Base-by-base conservation (phyloP, 2,329 filamentous ascomycete species). In the Xylogone sp. region DNA sequence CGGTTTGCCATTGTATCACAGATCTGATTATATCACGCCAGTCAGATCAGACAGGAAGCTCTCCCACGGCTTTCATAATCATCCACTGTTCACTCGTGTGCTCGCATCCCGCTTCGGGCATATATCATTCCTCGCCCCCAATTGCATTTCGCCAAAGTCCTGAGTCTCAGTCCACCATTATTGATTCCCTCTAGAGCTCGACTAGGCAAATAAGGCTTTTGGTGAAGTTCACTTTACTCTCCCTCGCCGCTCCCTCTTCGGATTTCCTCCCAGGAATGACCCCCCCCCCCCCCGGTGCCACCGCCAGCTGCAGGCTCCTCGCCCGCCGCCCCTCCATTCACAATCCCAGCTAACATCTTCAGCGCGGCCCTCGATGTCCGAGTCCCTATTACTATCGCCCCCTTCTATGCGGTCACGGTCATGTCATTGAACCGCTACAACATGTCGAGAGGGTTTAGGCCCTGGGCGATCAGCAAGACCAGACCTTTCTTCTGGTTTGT, bases 381-480 rank as follows among this genome's bases (percentile, higher is more conserved):
- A 53, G 84, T 90, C 2, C 87, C 87, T 34, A 71, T 93, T 62
- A 88, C 87, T 55, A 88, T 93, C 62, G 93, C 92, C 39, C 73
- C 78, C 49, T 66, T 88, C 60, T 99, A 99, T 69, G 90, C 92
- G 53, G 74, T 88, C 59, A 84, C 85, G 31, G 90, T 92, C 61
- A 84, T 89, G 69, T 71, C 82, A 21, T 72, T 96, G 64, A 97
- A 97, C 71, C 76, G 74, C 57, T 87, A 90, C 75, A 97, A 97
- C 75, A 83, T 81, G 64, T 82, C 84, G 43, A 84, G 82, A 55
- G 82, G 82, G 58, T 87, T 93, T 77, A 89, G 88, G 74, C 88
- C 94, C 45, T 99, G 92, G 87, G 76, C 77, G 46, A 88, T 99
- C 67, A 90, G 90, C 77, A 87, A 88, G 73, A 92, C 90, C 4